phyloP scores from a whole-genome alignment of 1,284 basidiomycete genomes.

The Apiotrichum laibachii region DNA sequence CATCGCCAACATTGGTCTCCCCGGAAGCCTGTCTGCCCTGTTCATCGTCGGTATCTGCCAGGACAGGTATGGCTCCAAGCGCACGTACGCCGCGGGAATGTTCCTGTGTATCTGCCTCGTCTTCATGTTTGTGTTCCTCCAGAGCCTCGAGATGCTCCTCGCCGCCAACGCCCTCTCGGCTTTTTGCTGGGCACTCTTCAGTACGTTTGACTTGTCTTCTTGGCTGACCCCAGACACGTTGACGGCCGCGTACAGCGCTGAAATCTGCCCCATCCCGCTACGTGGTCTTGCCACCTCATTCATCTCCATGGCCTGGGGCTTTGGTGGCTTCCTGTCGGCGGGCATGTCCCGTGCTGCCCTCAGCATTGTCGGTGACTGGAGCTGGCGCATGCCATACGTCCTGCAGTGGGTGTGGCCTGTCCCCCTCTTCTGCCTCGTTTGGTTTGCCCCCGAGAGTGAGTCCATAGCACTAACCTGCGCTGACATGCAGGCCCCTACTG shows the following conservation, averaged over 20 bases:
- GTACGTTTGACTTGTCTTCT: neutral
- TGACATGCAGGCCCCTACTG: no score
- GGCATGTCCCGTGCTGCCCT: constrained; percentile 49
- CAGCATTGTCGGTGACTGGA: constrained; percentile 33
- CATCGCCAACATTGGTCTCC: constrained; percentile 41
- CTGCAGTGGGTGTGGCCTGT: constrained; percentile 30
- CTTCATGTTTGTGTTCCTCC: constrained; percentile 46
- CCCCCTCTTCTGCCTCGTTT: constrained; percentile 15
- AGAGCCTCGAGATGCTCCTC: constrained; percentile 44
- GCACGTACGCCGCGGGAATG: constrained; percentile 44
- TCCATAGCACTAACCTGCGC: no score
- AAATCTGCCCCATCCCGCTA: constrained; percentile 54
- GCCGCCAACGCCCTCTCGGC: constrained; percentile 19
- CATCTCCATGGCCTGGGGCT: constrained; percentile 54
- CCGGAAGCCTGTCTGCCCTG: constrained; percentile 21
- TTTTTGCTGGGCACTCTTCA: constrained; percentile 16
- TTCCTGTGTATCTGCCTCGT: constrained; percentile 32
- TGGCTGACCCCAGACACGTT: constrained; percentile 38
- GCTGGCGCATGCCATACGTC: constrained; percentile 22
- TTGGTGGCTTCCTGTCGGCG: constrained; percentile 46
- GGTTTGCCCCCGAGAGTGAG: constrained; percentile 25
- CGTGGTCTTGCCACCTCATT: constrained; percentile 53
- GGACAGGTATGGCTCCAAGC: constrained; percentile 44
- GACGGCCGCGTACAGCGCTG: constrained; percentile 53
- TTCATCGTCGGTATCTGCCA: constrained; percentile 26